Conservation (phyloP, 495 filamentous ascomycete species). For the Podospora appendiculata region DNA sequence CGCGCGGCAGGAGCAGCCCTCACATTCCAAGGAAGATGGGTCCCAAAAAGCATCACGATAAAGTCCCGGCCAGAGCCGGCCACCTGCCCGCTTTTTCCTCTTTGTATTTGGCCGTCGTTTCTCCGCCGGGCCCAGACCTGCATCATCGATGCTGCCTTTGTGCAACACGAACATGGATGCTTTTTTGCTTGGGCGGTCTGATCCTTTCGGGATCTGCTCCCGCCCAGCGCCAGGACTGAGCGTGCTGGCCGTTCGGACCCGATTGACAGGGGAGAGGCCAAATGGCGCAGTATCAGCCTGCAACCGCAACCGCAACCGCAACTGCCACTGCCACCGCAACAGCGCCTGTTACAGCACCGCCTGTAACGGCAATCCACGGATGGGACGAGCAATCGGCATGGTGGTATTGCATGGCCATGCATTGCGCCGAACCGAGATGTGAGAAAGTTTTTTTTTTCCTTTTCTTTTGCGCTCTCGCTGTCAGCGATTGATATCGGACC, state of each 20-base stretch:
- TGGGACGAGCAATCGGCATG: too few species aligned
- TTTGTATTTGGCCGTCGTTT: neutral
- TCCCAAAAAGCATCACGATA: constrained; percentile 10
- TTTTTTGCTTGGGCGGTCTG: neutral
- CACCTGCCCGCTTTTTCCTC: neutral
- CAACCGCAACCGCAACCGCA: neutral
- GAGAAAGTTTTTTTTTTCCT: constrained; percentile 6
- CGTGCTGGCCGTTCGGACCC: neutral
- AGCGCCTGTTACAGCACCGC: too few species aligned
- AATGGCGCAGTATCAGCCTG: constrained; percentile 15
- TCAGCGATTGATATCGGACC: constrained; percentile 10
- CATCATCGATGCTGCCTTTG: neutral
- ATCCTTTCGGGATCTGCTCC: neutral
- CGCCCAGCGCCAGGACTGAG: neutral
- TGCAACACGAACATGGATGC: neutral
- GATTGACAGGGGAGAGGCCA: constrained; percentile 5
- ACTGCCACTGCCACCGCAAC: neutral
- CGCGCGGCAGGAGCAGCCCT: constrained; percentile 3
- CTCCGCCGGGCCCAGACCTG: neutral
- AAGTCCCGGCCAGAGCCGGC: constrained; percentile 15
- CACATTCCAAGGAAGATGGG: neutral
- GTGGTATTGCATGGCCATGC: constrained; percentile 3
- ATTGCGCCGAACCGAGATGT: constrained; percentile 12
- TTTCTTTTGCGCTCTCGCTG: neutral
- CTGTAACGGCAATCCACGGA: too few species aligned